Evolutionary conservation across 78 protist genomes (phyloP).

Genomic region (Dictyostelium purpureum): DNA sequence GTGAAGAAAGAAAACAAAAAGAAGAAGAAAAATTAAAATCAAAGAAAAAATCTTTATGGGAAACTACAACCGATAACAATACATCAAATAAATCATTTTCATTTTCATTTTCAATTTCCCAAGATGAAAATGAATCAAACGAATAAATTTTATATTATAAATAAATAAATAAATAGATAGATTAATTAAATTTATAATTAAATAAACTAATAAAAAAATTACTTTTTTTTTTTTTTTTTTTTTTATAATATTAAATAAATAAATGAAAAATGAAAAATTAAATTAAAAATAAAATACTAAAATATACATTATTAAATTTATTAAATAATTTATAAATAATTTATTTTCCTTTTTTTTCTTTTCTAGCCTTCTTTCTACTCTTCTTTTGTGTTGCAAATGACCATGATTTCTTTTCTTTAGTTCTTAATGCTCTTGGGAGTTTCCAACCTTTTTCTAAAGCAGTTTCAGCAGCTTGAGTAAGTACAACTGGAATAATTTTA

Average conservation of each 20-base stretch:
- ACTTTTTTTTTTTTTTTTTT: neutral
- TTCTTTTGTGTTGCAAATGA: constrained; percentile 23
- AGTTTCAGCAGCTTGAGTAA: constrained; percentile 41
- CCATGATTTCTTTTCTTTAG: constrained; percentile 52
- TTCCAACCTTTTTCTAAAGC: constrained; percentile 68
- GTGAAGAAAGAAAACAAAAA: neutral
- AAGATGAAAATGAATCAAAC: neutral
- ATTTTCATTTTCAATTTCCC: constrained; percentile 26
- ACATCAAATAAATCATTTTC: neutral
- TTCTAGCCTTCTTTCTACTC: constrained; percentile 25
- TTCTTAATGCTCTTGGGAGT: constrained; percentile 47
- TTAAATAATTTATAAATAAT: neutral
- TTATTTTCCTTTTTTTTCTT: constrained; percentile 18
- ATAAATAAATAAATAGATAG: neutral
- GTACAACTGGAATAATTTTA: constrained; percentile 52
- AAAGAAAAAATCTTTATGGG: constrained; percentile 54
- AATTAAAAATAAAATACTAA: neutral
- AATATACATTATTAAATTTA: neutral
- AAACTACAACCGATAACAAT: constrained; percentile 1
- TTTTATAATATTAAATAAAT: neutral
- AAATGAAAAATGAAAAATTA: neutral
- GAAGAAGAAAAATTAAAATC: neutral
- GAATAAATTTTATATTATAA: too few relatives aligned
- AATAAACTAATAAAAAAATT: neutral
- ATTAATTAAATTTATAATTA: neutral